Evolutionary conservation across 148 eudicot species (phyloP).

Genomic region (Beta vulgaris): DNA sequence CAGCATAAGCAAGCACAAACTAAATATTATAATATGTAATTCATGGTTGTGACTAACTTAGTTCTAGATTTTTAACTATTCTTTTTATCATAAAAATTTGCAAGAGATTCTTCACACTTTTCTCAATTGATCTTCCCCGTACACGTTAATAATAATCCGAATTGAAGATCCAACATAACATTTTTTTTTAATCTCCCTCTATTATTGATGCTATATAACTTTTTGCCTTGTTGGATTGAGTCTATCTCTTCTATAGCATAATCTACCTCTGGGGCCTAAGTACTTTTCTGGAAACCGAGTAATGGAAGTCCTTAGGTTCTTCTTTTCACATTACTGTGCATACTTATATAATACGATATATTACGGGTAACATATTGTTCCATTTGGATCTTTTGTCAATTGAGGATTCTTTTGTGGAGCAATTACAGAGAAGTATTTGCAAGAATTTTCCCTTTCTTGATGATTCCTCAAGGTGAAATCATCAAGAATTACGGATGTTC

Average conservation of each 20-base stretch:
- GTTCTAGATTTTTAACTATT: background rate
- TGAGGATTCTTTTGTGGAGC: background rate
- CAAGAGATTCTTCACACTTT: constrained; percentile 17
- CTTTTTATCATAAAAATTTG: constrained; percentile 6
- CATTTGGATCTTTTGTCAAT: background rate
- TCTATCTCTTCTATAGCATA: background rate
- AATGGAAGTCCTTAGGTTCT: too few species aligned
- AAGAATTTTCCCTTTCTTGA: background rate
- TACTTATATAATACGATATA: too few species aligned
- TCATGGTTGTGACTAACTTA: background rate
- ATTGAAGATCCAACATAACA: background rate
- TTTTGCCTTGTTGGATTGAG: constrained; percentile 7
- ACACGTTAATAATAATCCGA: constrained; percentile 10
- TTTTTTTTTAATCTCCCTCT: constrained; percentile 1
- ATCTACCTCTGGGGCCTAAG: background rate
- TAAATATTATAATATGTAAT: background rate
- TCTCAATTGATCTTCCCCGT: constrained; percentile 13
- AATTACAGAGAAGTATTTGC: background rate
- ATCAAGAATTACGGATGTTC: background rate
- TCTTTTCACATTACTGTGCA: too few species aligned
- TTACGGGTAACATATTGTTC: background rate
- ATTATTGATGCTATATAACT: constrained; percentile 17
- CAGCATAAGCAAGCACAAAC: constrained; percentile 4
- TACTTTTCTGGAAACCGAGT: background rate
- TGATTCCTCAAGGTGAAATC: background rate